Conservation (phyloP, 169 alveolate genomes). For the Plasmodium vivax region DNA sequence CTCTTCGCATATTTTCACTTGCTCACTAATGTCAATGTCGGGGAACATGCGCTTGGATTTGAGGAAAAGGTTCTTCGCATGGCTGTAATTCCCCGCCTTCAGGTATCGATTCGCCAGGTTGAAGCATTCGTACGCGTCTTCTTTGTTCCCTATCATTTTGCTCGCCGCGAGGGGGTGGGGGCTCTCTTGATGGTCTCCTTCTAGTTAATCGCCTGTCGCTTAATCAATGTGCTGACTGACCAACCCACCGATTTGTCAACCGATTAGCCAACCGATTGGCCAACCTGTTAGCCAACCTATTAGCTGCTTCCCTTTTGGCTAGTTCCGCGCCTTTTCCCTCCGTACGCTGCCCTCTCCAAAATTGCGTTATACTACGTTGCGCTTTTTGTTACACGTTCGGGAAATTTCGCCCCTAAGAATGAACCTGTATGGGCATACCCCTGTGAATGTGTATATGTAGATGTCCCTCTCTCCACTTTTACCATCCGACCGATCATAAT, state of each 20-base stretch:
- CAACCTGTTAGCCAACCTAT: neutral
- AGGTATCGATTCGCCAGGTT: slow-evolving; percentile 53
- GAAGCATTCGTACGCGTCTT: slow-evolving; percentile 70
- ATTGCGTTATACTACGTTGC: neutral
- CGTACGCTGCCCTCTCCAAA: neutral
- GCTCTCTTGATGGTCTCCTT: neutral
- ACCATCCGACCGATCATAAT: neutral
- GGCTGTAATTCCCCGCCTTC: slow-evolving; percentile 67
- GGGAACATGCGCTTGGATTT: slow-evolving; percentile 71
- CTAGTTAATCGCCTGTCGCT: neutral
- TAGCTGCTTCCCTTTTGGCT: neutral
- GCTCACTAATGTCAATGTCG: slow-evolving; percentile 63
- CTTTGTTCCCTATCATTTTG: slow-evolving; percentile 72
- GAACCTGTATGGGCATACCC: neutral
- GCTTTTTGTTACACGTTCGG: neutral
- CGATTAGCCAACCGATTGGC: no score
- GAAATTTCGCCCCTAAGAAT: neutral
- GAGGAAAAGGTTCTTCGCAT: slow-evolving; percentile 60
- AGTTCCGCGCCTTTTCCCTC: neutral
- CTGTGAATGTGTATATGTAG: neutral
- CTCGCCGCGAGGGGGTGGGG: neutral
- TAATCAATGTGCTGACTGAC: neutral
- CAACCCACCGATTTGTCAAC: neutral
- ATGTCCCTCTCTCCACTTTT: neutral
- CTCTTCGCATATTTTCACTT: slow-evolving; percentile 71